Base-by-base conservation (phyloP, 352 stramenopile genomes). In the Blastocystis sp. region DNA sequence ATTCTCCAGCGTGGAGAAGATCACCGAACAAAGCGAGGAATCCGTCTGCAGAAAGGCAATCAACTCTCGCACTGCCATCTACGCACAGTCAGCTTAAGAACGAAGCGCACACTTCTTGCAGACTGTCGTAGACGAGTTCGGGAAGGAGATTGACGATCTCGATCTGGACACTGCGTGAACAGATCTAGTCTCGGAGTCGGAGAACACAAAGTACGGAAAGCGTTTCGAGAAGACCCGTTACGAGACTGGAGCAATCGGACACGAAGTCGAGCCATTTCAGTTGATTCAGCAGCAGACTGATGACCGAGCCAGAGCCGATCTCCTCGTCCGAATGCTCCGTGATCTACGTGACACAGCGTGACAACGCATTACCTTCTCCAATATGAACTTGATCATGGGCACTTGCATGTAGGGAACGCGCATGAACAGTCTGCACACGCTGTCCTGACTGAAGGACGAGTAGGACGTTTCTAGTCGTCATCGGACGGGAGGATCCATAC, bases 291-390 rank as follows among this genome's bases (percentile, higher is more conserved):
- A 85, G 74, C 3, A 69, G 51, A 9, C 21, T 67, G 21, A 85
- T 67, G 2, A 85, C 16, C 21, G 55, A 67, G 50, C 70, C 39
- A 26, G 55, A 13, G 41, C 24, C 45, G 10, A 41, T 31, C 2
- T 85, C 74, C 37, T 85, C 74, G 29, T 85, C 74, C 10, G 74
- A 85, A 51, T 85, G 50, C 60, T 85, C 74, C 13, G 74, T 85
- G 16, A 55, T 55, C 45, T 55, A 55, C 45, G 16, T 6, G 9
- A 16, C 6, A 55, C 9, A 19, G 45, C 9, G 6, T 19, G 45
- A 6, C 6, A 16, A 55, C 9, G 9, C 6, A 0, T 16, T 12
- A 85, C 33, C 29, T 85, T 85, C 29, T 24, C 24, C 9, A 85
- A 29, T 26, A 85, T 16, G 31, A 19, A 85, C 13, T 67, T 26